Base-by-base conservation (phyloP, 1,284 basidiomycete species). In the Wallemia ichthyophaga region DNA sequence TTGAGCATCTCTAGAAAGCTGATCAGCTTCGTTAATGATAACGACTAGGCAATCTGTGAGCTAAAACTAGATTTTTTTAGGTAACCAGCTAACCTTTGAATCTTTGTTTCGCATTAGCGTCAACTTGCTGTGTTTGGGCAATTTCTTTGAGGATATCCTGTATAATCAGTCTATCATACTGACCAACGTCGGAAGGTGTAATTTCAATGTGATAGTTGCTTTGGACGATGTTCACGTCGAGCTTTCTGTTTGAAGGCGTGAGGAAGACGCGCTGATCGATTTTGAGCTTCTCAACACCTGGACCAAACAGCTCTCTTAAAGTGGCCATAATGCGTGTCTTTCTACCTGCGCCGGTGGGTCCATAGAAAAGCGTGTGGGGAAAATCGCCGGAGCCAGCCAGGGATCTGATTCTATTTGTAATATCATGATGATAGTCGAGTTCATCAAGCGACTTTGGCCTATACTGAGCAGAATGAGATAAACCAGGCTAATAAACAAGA, bases 111-210 rank as follows among this genome's bases (percentile, higher is more conserved):
- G 94, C 92, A 67, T 79, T 88, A 63, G 94, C 71, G 70, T 99
- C 92, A 5, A 99, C 87, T 68, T 96, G 92, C 67, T 98, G 92
- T 1, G 92, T 99, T 71, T 96, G 91, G 1, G 94, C 94, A 65
- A 98, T 96, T 71, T 98, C 92, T 70, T 98, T 98, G 62, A 98
- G 71, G 59, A 98, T 79, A 65, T 98, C 92, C 68, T 98, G 94
- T 58, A 98, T 91, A 56, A 98, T 86, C 0, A 92, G 78, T 61
- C 94, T 75, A 69, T 99, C 92, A 67, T 86, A 96, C 67, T 83
- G 91, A 9, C 92, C 94, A 0, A 92, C 89, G 71, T 99, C 92
- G 5, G 25, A 24, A 0, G 94, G 94, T 0, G 94, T 99, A 61
- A 99, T 81, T 71, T 99, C 92, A 58, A 98, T 83, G 71, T 99